phyloP scores from a whole-genome alignment of 2,329 filamentous ascomycete genomes.

The Cladosporium sp. region DNA sequence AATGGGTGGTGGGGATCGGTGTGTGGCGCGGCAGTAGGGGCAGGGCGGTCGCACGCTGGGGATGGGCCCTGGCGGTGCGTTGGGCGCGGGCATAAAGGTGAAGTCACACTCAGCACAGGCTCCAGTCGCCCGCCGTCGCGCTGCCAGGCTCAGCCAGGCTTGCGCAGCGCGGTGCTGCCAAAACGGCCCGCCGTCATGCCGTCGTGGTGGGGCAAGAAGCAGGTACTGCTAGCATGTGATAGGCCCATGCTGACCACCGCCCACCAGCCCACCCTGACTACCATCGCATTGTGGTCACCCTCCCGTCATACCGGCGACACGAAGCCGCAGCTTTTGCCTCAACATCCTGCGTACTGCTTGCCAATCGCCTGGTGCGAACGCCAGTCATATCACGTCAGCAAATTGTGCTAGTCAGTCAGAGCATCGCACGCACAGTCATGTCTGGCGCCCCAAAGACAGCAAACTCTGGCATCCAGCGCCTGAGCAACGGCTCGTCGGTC shows the following conservation, averaged over 20 bases:
- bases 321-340: too few species aligned
- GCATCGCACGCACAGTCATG: not conserved
- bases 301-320: too few species aligned
- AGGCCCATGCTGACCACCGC: not conserved
- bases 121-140: too few species aligned
- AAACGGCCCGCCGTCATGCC: not conserved
- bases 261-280: too few species aligned
- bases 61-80: not conserved
- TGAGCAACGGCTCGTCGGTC: constrained; percentile 69
- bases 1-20: not conserved
- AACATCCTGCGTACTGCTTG: too few species aligned
- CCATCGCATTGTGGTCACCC: too few species aligned
- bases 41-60: not conserved
- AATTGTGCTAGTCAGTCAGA: too few species aligned
- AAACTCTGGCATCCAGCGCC: constrained; percentile 59
- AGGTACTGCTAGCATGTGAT: not conserved
- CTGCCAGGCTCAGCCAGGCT: too few species aligned
- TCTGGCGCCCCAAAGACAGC: constrained; percentile 13
- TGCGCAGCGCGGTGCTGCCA: not conserved
- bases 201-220: not conserved
- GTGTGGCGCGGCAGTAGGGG: not conserved
- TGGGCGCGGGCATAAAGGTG: not conserved
- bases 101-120: not conserved
- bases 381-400: too few species aligned
- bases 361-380: too few species aligned